Percentiles rank a stretch among this genome's conserved stretches.
Evolutionary conservation across 257 asterid species (phyloP).

Genomic region (Ehretia macrophylla): DNA sequence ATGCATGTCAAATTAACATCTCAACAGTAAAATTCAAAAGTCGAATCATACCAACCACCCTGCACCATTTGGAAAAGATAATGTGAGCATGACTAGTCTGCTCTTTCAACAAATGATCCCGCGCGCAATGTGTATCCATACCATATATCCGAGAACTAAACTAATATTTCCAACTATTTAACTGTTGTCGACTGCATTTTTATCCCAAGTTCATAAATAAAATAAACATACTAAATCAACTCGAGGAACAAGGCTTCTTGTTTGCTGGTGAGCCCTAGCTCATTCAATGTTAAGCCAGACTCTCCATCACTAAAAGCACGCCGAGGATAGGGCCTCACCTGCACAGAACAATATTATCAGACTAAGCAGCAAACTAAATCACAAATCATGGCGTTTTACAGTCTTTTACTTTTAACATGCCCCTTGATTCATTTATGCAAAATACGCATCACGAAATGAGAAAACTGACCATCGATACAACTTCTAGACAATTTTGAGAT

Average conservation of each 20-base stretch:
- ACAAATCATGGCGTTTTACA: background rate
- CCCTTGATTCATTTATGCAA: no score
- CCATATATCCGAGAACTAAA: no score
- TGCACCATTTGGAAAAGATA: no score
- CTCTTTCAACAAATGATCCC: background rate
- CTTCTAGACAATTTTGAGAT: no score
- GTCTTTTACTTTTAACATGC: background rate
- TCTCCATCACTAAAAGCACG: conserved; percentile 77
- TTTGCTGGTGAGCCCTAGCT: conserved; percentile 88
- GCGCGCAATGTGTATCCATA: background rate
- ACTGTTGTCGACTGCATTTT: background rate
- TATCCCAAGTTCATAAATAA: conserved; percentile 20
- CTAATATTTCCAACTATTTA: background rate
- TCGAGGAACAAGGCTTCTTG: conserved; percentile 96
- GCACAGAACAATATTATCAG: conserved; percentile 12
- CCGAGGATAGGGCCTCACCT: conserved; percentile 96
- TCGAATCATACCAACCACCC: no score
- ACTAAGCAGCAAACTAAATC: background rate
- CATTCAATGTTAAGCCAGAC: conserved; percentile 48
- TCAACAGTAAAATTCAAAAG: no score
- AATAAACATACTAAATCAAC: conserved; percentile 40
- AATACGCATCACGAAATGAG: no score
- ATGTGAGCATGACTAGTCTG: background rate
- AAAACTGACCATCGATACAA: no score
- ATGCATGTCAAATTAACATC: background rate